Percentiles rank a stretch among this genome's conserved stretches.
Evolutionary conservation across 208 protist genomes (phyloP).

Genomic region (Lotmaria passim): DNA sequence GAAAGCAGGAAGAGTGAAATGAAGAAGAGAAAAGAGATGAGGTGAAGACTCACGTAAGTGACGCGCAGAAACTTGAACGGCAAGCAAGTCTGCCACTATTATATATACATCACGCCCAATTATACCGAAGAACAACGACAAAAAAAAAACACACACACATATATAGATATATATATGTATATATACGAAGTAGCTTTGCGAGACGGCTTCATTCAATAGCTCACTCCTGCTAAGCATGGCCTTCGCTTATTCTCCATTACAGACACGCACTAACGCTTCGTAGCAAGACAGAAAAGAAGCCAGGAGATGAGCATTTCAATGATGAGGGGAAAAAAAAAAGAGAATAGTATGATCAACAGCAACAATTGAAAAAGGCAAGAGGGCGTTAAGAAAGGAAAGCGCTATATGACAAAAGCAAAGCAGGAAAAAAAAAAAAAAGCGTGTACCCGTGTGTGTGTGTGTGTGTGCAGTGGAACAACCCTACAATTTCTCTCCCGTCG

Average conservation of each 20-base stretch:
- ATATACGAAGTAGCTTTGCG: background rate
- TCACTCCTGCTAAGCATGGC: too few species aligned
- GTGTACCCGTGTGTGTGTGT: too few species aligned
- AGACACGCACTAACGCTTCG: too few species aligned
- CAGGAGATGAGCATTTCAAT: background rate
- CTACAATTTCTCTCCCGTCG: too few species aligned
- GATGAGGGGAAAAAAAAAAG: background rate
- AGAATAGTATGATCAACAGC: background rate
- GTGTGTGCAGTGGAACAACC: too few species aligned
- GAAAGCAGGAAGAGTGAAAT: too few species aligned
- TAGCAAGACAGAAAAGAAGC: background rate
- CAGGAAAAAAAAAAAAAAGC: conserved; percentile 13
- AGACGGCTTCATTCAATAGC: background rate
- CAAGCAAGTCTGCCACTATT: too few species aligned
- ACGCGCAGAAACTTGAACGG: too few species aligned
- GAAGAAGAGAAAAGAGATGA: too few species aligned
- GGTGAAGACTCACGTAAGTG: too few species aligned
- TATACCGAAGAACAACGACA: background rate
- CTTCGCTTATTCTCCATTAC: too few species aligned
- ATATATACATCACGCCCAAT: too few species aligned
- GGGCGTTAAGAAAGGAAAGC: background rate
- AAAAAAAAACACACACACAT: background rate
- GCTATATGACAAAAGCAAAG: conserved; percentile 8
- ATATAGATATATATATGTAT: background rate
- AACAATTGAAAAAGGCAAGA: background rate